phyloP scores from a whole-genome alignment of 352 stramenopile genomes.

The Thalassiosira livingstoniorum region DNA sequence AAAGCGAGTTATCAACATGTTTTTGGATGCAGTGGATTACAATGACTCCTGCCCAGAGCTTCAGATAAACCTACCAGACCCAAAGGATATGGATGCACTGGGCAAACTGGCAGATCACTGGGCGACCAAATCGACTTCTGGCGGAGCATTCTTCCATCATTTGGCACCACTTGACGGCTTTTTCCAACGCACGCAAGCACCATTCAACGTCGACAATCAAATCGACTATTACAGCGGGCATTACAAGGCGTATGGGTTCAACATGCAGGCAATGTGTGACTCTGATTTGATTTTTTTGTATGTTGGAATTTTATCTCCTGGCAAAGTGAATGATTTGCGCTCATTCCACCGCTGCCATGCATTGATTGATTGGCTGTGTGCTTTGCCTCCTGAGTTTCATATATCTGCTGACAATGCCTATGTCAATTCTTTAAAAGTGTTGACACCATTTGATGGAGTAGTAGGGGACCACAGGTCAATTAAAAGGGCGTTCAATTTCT shows the following conservation, averaged over 20 bases:
- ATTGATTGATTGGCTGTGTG: constrained; percentile 26
- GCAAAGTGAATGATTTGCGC: constrained; percentile 35
- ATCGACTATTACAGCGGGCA: constrained; percentile 49
- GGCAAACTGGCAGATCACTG: not conserved
- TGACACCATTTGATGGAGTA: not conserved
- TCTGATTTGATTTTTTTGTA: constrained; percentile 50
- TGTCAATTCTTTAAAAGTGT: not conserved
- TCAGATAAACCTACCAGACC: not conserved
- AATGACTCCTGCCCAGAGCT: not conserved
- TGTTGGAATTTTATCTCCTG: constrained; percentile 38
- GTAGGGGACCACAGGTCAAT: not conserved
- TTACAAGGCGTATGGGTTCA: constrained; percentile 52
- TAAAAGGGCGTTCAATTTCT: constrained; percentile 4
- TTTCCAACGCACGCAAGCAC: constrained; percentile 22
- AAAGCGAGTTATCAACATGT: not conserved
- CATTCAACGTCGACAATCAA: constrained; percentile 22
- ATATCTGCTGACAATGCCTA: constrained; percentile 7
- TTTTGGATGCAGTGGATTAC: not conserved
- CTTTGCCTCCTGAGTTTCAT: constrained; percentile 14
- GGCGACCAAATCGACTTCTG: constrained; percentile 1
- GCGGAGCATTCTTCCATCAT: constrained; percentile 4
- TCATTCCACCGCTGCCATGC: constrained; percentile 22
- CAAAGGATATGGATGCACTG: no score
- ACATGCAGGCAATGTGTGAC: constrained; percentile 54
- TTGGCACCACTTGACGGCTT: constrained; percentile 48